Conservation (phyloP, 2,329 filamentous ascomycete genomes). For the Paecilomyces niveus region DNA sequence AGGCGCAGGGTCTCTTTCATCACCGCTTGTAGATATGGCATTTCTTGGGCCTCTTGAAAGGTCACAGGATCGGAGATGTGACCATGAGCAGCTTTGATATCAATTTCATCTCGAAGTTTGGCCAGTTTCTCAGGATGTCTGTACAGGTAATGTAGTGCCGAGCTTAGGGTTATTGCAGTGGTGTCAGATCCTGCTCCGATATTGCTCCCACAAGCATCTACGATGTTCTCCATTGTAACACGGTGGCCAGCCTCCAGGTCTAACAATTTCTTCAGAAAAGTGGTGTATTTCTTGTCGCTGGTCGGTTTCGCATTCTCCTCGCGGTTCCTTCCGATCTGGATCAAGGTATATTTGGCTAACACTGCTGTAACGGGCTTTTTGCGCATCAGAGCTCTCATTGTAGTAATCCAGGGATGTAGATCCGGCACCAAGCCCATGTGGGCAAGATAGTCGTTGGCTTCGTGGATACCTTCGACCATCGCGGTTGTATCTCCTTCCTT, state of each 20-base stretch:
- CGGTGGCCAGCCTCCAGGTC: background rate
- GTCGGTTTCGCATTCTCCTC: background rate
- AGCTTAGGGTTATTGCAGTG: background rate
- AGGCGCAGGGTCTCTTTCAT: constrained; percentile 54
- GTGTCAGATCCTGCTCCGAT: background rate
- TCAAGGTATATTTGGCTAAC: background rate
- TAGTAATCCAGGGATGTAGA: background rate
- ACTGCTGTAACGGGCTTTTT: background rate
- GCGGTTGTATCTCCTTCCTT: background rate
- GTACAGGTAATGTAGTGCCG: background rate
- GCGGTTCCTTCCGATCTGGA: background rate
- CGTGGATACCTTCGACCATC: background rate
- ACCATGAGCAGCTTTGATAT: background rate
- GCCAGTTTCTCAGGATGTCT: background rate
- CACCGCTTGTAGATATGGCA: constrained; percentile 50
- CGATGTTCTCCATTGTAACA: background rate
- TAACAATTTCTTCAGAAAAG: background rate
- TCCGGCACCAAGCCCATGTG: background rate
- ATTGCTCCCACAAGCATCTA: background rate
- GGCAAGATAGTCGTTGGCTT: background rate
- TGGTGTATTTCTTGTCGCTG: background rate
- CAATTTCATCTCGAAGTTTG: background rate
- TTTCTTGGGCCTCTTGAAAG: constrained; percentile 39
- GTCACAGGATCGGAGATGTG: background rate
- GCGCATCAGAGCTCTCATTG: background rate